Percentiles rank a stretch among this genome's conserved stretches.
Conservation (phyloP, 208 protist genomes). For the Plasmodiophora brassicae region DNA sequence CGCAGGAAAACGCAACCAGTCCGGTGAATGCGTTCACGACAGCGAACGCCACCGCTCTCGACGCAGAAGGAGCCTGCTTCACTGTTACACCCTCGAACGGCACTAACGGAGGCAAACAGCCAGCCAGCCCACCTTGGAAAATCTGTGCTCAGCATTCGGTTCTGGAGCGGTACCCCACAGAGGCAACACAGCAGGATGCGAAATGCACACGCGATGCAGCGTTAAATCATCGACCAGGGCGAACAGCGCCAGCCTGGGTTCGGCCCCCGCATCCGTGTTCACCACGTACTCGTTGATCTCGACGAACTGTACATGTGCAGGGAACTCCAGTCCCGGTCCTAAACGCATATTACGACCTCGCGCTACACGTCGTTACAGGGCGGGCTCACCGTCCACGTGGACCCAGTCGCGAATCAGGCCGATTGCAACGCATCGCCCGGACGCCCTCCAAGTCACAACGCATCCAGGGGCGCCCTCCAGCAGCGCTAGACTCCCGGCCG, state of each 20-base stretch:
- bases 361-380: too few relatives aligned
- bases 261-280: neutral
- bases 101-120: neutral
- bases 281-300: neutral
- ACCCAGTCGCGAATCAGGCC: too few relatives aligned
- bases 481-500: too few relatives aligned
- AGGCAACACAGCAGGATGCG: neutral
- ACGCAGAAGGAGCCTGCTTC: neutral
- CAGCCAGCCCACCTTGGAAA: neutral
- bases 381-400: too few relatives aligned
- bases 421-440: too few relatives aligned
- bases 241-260: neutral
- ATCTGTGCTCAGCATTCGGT: neutral
- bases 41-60: neutral
- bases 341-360: too few relatives aligned
- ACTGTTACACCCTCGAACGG: neutral
- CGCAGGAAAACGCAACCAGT: constrained; percentile 12
- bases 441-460: too few relatives aligned
- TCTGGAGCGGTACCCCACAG: neutral
- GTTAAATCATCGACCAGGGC: neutral
- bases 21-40: constrained; percentile 29
- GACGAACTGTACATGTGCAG: too few relatives aligned
- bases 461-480: too few relatives aligned
- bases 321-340: too few relatives aligned
- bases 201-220: neutral